A percentile compares a stretch with the other conserved stretches of the same genome.
Conservation (phyloP, 352 stramenopile species). For the Blastocystis sp. region DNA sequence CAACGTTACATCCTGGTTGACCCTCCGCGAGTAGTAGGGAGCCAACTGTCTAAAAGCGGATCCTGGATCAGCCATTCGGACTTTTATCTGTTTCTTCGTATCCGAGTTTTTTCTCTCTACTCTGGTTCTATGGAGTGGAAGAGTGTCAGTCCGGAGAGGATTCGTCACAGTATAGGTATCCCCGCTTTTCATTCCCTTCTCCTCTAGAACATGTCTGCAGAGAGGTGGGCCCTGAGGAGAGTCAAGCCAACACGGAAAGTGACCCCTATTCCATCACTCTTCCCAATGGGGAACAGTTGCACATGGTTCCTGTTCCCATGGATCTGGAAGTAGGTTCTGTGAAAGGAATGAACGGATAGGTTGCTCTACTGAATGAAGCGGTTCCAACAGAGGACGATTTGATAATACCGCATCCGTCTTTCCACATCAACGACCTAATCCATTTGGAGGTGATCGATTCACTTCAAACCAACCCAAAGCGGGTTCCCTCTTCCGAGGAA, state of each 20-base stretch:
- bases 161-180: too few relatives aligned
- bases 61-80: not conserved
- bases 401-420: slow-evolving; percentile 2
- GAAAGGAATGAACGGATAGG: not conserved
- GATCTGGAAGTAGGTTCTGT: not conserved
- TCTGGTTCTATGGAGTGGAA: slow-evolving; percentile 46
- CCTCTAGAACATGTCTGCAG: too few relatives aligned
- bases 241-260: not conserved
- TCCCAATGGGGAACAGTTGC: slow-evolving; percentile 2
- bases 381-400: not conserved
- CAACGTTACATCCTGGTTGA: not conserved
- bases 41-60: slow-evolving; percentile 21
- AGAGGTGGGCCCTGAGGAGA: too few relatives aligned
- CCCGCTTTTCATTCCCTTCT: too few relatives aligned
- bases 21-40: slow-evolving; percentile 2
- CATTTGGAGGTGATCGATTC: not conserved
- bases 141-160: too few relatives aligned
- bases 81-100: not conserved
- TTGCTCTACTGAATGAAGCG: not conserved
- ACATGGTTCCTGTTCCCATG: not conserved
- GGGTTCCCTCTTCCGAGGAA: not conserved
- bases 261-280: slow-evolving; percentile 12
- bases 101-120: not conserved
- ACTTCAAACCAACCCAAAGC: not conserved
- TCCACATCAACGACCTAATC: not conserved